Base-by-base conservation (phyloP, 805 yeast species). In the Spencermartinsiella europaea region DNA sequence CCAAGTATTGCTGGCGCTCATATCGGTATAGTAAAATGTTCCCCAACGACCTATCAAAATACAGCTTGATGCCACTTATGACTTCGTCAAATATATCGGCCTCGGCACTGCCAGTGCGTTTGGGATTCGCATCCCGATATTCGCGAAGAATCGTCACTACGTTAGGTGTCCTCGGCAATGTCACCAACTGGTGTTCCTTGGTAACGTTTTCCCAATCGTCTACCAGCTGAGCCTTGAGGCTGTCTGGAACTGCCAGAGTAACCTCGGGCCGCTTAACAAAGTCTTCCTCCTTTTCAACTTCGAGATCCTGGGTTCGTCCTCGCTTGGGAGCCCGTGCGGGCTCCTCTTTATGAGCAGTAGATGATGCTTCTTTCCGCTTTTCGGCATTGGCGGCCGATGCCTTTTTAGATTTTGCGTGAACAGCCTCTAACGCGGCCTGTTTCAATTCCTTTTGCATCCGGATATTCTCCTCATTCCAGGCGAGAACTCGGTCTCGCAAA, bases 121-220 rank as follows among this genome's bases (percentile, higher is more conserved):
- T 55, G 3, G 54, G 48, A 12, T 40, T 45, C 3, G 48, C 36
- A 2, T 61, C 59, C 37, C 68, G 61, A 62, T 80, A 91, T n/a
- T 73, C 72, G 8, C 63, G 55, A 5, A 91, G 61, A 2, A 88
- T 75, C 2, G 66, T 69, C 1, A 71, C 67, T 1, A 85, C 84
- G 0, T 77, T 74, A 2, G 71, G 71, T 31, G 64, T 65, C 14
- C 78, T 70, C 0, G 96, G 96, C 36, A 90, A 63, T 21, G 74
- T 66, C 2, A 86, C 76, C 37, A 88, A 64, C 61, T 81, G 79
- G 43, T 83, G 82, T 55, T 88, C 85, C 56, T 85, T 85, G 0
- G 98, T 89, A 28, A 91, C 75, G 54, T 72, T 73, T 64, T 91
- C 96, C 99, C 98, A 91, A 68, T 91, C 98, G 62, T 87, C 89